These are phyloP conservation scores for Starmerella tilneyi DNA, from an alignment of 805 yeast species.

Conservation along the genomic window DNA sequence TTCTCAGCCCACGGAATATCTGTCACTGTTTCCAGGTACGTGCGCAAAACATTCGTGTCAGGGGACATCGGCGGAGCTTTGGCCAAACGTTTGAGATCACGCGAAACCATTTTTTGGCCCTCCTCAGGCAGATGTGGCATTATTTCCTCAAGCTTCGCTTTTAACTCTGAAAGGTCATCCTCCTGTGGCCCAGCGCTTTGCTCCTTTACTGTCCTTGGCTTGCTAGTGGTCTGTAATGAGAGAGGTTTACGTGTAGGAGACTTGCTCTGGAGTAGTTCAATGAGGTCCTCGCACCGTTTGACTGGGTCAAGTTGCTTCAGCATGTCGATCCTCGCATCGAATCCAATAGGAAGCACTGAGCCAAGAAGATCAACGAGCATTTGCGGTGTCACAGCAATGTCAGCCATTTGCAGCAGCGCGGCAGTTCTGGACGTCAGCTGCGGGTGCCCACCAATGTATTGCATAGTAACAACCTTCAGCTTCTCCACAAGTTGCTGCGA, in stretches of 20 bases:
- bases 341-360: constrained; percentile 30
- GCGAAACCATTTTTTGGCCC: constrained; percentile 31
- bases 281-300: constrained; percentile 23
- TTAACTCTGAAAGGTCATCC: constrained; percentile 30
- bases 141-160: constrained; percentile 25
- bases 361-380: constrained; percentile 31
- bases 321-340: constrained; percentile 27
- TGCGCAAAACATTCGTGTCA: constrained; percentile 36
- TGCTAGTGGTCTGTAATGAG: constrained; percentile 7
- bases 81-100: constrained; percentile 33
- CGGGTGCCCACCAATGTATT: constrained; percentile 15
- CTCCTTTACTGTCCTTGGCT: neutral
- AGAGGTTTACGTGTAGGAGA: neutral
- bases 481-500: constrained; percentile 6
- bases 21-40: constrained; percentile 34
- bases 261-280: constrained; percentile 11
- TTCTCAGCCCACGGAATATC: constrained; percentile 35
- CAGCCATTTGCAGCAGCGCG: constrained; percentile 21
- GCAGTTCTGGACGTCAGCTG: constrained; percentile 12
- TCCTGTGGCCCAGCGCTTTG: constrained; percentile 26
- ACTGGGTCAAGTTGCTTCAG: constrained; percentile 26
- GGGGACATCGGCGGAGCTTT: constrained; percentile 36
- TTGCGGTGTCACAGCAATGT: constrained; percentile 25
- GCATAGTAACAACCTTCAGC: constrained; percentile 17
- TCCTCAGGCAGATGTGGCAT: constrained; percentile 27